Conservation (phyloP, 768 basidiomycete species). For the Pisolithus tinctorius region DNA sequence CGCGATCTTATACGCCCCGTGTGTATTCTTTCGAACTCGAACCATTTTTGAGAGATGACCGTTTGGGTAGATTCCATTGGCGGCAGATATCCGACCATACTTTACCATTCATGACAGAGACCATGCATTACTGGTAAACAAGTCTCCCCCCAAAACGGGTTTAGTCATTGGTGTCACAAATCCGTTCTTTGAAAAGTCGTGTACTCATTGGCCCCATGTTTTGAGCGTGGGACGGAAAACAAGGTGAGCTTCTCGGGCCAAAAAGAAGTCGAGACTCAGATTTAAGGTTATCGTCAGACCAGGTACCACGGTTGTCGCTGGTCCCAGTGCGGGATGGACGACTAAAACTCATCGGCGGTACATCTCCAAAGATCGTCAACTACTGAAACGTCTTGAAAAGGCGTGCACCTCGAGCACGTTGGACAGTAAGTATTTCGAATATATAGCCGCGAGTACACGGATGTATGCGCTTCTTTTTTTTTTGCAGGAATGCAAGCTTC, state of each 20-base stretch:
- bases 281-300: conserved; percentile 4
- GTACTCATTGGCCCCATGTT: conserved; percentile 81
- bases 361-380: conserved; percentile 72
- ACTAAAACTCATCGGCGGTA: conserved; percentile 75
- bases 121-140: conserved; percentile 66
- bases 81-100: conserved; percentile 86
- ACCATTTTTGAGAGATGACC: background rate
- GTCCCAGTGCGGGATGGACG: conserved; percentile 68
- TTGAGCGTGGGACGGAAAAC: conserved; percentile 56
- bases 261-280: background rate
- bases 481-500: conserved; percentile 53
- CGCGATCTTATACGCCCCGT: conserved; percentile 83
- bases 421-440: conserved; percentile 39
- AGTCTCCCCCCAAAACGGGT: conserved; percentile 72
- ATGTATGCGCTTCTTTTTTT: background rate
- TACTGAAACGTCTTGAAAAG: conserved; percentile 68
- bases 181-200: conserved; percentile 75
- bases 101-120: conserved; percentile 97
- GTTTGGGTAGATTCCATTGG: conserved; percentile 61
- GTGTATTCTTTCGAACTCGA: conserved; percentile 16
- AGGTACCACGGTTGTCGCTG: conserved; percentile 21
- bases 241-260: conserved; percentile 30
- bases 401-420: conserved; percentile 44
- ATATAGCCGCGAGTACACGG: background rate
- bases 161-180: conserved; percentile 82